Base-by-base conservation (phyloP, 345 rosid genomes). In the Lumnitzera littorea region DNA sequence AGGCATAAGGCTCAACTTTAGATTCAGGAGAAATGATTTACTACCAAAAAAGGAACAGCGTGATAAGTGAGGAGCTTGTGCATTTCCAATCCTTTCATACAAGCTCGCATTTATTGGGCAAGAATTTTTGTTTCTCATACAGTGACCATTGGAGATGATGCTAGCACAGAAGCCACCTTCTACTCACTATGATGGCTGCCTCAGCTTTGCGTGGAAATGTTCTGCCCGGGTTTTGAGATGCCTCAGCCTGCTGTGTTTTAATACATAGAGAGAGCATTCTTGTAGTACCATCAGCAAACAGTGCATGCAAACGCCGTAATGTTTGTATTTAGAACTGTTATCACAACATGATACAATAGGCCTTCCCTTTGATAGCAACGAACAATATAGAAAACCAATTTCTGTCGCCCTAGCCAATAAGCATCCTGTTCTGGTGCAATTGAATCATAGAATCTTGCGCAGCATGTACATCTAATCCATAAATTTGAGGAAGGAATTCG, bases 21-120 rank as follows among this genome's bases (percentile, higher is more conserved):
- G 97, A 81, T 79, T 86, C 66, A 78, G 88, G 71, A 84, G 89
- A 68, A 73, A 25, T 63, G 99, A 91, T 71, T 60, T 78, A 50
- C 97, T 90, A 36, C 99, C 95, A 0, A 95, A 80, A 62, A 77
- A 78, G 72, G 96, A 91, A 70, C 25, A 80, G 61, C 92, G 76
- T 16, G 91, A 86, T 53, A 86, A 82, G 78, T 95, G 64, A 77
- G 64, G 71, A 36, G 9, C 43, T 36, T 36, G 43, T 36, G 46
- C 54, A 31, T 24, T 15, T 48, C 53, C 17, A 48, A 43, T 41
- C 49, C 41, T 50, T 57, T 53, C 31, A 51, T 47, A 47, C 60
- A 51, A 4, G 43, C 10, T 5, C 43, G 7, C 10, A 4, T 36
- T 36, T 36, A 36, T 36, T 5, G 43, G 43, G 43, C 43, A 9